These are phyloP conservation scores for Rhizopus microsporus DNA, from an alignment of 371 early-diverging fungal species.

Conservation along the genomic window DNA sequence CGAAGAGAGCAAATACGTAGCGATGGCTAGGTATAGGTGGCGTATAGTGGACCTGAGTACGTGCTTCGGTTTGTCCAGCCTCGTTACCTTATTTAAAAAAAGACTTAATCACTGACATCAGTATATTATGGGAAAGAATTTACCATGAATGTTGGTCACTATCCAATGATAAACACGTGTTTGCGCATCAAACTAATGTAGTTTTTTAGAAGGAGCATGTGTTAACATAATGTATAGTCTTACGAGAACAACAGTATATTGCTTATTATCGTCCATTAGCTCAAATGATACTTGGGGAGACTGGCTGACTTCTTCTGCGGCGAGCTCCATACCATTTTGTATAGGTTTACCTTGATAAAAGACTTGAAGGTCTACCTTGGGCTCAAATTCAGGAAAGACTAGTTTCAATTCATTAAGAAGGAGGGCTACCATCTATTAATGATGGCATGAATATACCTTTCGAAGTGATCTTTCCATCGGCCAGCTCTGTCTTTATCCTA, in stretches of 20 bases:
- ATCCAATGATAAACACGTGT: conserved; percentile 38
- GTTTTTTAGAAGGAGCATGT: background rate
- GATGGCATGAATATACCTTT: conserved; percentile 3
- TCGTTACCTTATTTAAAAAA: conserved; percentile 8
- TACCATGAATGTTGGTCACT: conserved; percentile 26
- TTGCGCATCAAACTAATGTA: conserved; percentile 33
- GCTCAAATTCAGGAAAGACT: conserved; percentile 23
- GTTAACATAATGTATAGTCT: background rate
- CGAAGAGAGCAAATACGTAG: conserved; percentile 30
- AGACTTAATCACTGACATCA: background rate
- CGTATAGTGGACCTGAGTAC: conserved; percentile 3
- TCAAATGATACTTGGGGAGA: conserved; percentile 31
- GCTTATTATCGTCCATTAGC: conserved; percentile 18
- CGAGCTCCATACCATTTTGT: conserved; percentile 23
- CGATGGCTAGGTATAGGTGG: conserved; percentile 19
- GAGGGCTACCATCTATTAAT: background rate
- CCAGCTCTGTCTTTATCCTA: conserved; percentile 10
- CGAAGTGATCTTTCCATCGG: conserved; percentile 14
- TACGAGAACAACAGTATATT: conserved; percentile 36
- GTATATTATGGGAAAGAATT: background rate
- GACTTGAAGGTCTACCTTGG: conserved; percentile 25
- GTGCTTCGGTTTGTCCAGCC: conserved; percentile 1
- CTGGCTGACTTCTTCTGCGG: conserved; percentile 16
- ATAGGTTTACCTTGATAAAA: conserved; percentile 23
- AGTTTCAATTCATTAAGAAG: background rate